Evolutionary conservation across 2,329 filamentous ascomycete genomes (phyloP), one percentile per base, ranked within the genome.

Genomic region (Aspergillus piperis): DNA sequence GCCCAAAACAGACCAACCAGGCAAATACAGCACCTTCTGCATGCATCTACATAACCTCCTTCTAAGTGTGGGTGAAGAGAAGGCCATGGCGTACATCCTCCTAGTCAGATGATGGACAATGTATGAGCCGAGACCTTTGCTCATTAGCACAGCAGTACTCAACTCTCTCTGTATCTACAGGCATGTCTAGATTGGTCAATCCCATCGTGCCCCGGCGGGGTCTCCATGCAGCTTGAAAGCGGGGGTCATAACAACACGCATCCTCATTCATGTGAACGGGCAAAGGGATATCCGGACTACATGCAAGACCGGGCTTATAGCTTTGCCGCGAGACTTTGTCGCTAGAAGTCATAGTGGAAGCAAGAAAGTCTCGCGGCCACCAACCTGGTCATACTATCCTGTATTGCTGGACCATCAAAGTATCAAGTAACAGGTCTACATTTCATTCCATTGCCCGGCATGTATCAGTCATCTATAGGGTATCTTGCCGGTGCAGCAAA

Each of bases 381-480:
- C 10, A 30, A 30, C 27, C 32, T 5, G 32, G 32, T 36, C 32
- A 36, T 36, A 3, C 10, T 36, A 36, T 15, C 4, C 11, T 15
- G 32, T 36, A 36, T 36, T 36, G 32, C 32, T 36, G 10, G 27
- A 11, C 27, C 27, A 13, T 36, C 32, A 6, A 13, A 36, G 32
- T 36, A 36, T 36, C 32, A 13, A 13, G 21, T 41, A 23, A 10
- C 10, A 25, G 19, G 19, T 25, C 51, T 27, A 21, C n/a, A 39
- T 30, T 36, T 36, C 32, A 49, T 54, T 44, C 57, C 47, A 44
- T 47, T 44, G 32, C 21, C 15, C 44, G 19, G 38, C 50, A 47
- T 27, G 41, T 27, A 49, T 57, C 41, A 44, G 57, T 59, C 41
- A 60, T 64, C 60, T 64, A 64, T 62, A 38, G 54, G 57, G 59